phyloP scores from a whole-genome alignment of 257 asterid species.

The Fraxinus cuspidata region DNA sequence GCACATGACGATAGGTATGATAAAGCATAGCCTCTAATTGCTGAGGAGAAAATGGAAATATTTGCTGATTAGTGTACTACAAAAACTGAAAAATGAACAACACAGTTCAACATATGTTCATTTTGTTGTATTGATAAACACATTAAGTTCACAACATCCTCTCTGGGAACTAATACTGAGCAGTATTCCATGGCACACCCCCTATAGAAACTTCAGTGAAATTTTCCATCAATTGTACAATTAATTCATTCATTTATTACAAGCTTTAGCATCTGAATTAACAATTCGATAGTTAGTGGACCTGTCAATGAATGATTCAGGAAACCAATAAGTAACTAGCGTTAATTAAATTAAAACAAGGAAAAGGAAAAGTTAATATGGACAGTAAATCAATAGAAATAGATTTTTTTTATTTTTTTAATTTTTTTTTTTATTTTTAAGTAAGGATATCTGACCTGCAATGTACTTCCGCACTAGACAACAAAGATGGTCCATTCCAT shows the following conservation, averaged over 20 bases:
- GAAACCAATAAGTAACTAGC: slow-evolving; percentile 7
- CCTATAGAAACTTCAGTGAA: slow-evolving; percentile 3
- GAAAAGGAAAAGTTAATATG: not conserved
- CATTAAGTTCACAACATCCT: not conserved
- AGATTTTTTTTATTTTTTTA: not conserved
- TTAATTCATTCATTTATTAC: slow-evolving; percentile 18
- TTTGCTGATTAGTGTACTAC: slow-evolving; percentile 18
- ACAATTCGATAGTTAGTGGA: slow-evolving; percentile 19
- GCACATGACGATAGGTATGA: slow-evolving; percentile 96
- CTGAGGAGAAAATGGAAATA: slow-evolving; percentile 48
- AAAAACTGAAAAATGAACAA: slow-evolving; percentile 5
- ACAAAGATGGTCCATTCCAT: slow-evolving; percentile 96
- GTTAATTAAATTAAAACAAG: slow-evolving; percentile 7
- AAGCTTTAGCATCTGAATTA: slow-evolving; percentile 14
- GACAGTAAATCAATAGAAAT: not conserved
- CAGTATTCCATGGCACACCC: not conserved
- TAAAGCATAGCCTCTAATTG: slow-evolving; percentile 96
- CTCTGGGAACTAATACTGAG: not conserved
- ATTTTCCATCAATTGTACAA: not conserved
- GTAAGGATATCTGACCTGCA: slow-evolving; percentile 68
- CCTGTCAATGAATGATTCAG: slow-evolving; percentile 15
- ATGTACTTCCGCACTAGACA: slow-evolving; percentile 96
- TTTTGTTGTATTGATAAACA: slow-evolving; percentile 13
- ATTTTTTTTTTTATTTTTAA: not conserved
- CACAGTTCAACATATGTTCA: slow-evolving; percentile 15